Conservation (phyloP, 129 eudicot species). For the Centrapalus pauciflorus region DNA sequence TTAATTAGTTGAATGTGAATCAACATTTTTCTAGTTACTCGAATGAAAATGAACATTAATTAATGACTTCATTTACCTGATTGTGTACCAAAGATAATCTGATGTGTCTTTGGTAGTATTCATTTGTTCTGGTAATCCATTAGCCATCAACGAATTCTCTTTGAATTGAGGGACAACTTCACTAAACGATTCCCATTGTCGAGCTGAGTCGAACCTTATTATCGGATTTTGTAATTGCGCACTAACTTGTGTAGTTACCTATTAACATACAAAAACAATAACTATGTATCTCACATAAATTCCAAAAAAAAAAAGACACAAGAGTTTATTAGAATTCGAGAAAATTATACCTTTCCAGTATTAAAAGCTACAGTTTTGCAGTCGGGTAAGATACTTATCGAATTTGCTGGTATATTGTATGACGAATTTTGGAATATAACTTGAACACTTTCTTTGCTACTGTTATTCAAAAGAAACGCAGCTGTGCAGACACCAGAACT, state of each 20-base stretch:
- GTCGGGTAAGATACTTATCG: conserved; percentile 87
- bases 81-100: conserved; percentile 93
- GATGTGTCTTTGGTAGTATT: conserved; percentile 79
- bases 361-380: conserved; percentile 68
- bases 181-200: conserved; percentile 45
- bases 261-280: neutral
- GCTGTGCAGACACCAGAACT: conserved; percentile 56
- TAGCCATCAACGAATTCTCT: conserved; percentile 37
- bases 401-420: conserved; percentile 50
- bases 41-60: neutral
- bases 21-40: neutral
- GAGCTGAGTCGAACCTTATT: conserved; percentile 37
- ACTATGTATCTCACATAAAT: neutral
- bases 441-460: conserved; percentile 2
- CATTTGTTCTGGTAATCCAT: conserved; percentile 63
- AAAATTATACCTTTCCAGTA: conserved; percentile 67
- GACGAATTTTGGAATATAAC: conserved; percentile 43
- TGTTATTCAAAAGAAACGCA: conserved; percentile 61
- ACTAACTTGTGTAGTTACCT: conserved; percentile 55
- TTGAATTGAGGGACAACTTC: conserved; percentile 49
- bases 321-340: neutral
- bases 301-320: too few relatives aligned
- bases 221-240: conserved; percentile 39
- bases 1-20: too few relatives aligned
- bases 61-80: conserved; percentile 40